These are phyloP conservation scores for Corrigiola litoralis DNA, from an alignment of 179 eudicot genomes.

Conservation along the genomic window DNA sequence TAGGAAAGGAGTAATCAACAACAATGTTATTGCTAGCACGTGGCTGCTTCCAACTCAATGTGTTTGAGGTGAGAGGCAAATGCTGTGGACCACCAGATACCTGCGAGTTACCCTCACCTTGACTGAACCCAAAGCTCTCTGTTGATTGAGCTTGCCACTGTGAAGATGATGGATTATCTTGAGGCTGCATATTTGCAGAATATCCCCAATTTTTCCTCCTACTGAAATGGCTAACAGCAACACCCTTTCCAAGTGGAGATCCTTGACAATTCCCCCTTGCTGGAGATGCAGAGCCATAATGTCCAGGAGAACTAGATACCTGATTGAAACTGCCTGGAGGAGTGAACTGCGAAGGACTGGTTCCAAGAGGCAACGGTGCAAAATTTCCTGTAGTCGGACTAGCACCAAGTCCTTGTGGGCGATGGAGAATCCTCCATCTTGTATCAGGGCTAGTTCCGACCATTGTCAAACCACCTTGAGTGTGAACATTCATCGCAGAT, in stretches of 20 bases:
- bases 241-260: slow-evolving; percentile 81
- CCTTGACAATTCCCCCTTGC: slow-evolving; percentile 79
- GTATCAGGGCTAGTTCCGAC: slow-evolving; percentile 88
- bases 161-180: slow-evolving; percentile 50
- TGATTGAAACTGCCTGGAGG: slow-evolving; percentile 69
- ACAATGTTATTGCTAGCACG: slow-evolving; percentile 41
- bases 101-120: slow-evolving; percentile 48
- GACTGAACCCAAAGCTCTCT: slow-evolving; percentile 40
- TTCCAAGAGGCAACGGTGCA: slow-evolving; percentile 84
- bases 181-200: slow-evolving; percentile 50
- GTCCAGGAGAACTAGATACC: slow-evolving; percentile 74
- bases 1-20: slow-evolving; percentile 38
- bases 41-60: slow-evolving; percentile 52
- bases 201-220: slow-evolving; percentile 68
- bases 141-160: slow-evolving; percentile 54
- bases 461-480: slow-evolving; percentile 57
- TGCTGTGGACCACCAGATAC: slow-evolving; percentile 44
- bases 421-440: slow-evolving; percentile 53
- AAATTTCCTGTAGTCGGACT: slow-evolving; percentile 83
- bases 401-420: slow-evolving; percentile 71
- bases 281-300: slow-evolving; percentile 78
- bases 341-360: slow-evolving; percentile 98
- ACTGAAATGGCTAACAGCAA: slow-evolving; percentile 57
- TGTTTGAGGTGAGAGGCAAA: slow-evolving; percentile 44
- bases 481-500: slow-evolving; percentile 61